Base-by-base conservation (phyloP, 2,329 filamentous ascomycete species). In the Rhexocercosporidium sp. region DNA sequence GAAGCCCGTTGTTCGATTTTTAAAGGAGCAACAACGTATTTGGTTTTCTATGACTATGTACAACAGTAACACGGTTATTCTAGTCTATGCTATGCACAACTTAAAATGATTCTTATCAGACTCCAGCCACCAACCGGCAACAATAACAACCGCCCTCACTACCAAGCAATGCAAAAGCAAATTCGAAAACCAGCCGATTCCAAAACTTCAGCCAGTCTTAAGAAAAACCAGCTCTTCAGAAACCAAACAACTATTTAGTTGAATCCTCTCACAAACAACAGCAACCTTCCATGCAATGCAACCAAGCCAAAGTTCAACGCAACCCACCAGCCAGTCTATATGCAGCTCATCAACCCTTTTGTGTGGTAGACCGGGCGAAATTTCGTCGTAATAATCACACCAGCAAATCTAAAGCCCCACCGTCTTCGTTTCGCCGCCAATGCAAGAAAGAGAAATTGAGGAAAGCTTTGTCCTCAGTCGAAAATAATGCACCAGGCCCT, bases 371-470 rank as follows among this genome's bases (percentile, higher is more conserved):
- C 29, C 18, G 51, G 27, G 27, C 31, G 25, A 53, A 31, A 29
- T 53, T 53, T 34, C 27, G n/a, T 54, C 51, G 14, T 53, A 9
- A 18, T 29, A 25, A 29, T 4, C 49, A 37, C n/a, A 34, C 29
- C 51, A 34, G 29, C 31, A 54, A 54, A 37, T 54, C 9, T 34
- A 54, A 2, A 54, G 22, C 22, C 47, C 51, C 18, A 11, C 51
- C 27, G 9, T 53, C 27, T 37, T 37, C 12, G 16, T 22, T 59
- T 65, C 63, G 63, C 63, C 63, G 44, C 56, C 54, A 61, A 64
- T 67, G 65, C 61, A 64, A 49, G 41, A 44, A 25, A 46, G 16
- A 9, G 18, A 22, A 37, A 44, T 7, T 2, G 34, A 46, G 22
- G 29, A 41, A 39, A 39, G 31, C 39, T 41, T 63, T 41, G 16